Evolutionary conservation across 805 yeast genomes (phyloP).

Genomic region (Saccharomyces jurei): DNA sequence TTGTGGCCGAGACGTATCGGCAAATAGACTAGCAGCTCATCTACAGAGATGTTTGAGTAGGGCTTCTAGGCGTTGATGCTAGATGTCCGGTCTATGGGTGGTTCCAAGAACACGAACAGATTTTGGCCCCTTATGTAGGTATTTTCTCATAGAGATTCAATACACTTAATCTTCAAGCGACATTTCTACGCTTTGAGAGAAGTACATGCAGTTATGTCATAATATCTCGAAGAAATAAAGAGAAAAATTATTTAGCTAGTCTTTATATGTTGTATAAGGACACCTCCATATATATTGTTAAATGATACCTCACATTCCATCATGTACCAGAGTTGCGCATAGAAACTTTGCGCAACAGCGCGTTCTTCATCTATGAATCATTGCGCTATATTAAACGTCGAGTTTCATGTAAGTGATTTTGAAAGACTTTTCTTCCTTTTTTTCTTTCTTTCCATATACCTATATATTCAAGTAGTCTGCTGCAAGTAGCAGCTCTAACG

Average conservation of each 20-base stretch:
- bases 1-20: conserved; percentile 82
- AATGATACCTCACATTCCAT: neutral
- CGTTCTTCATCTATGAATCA: neutral
- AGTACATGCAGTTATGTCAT: neutral
- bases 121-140: neutral
- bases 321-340: neutral
- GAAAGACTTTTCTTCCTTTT: neutral
- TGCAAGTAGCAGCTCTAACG: conserved; percentile 82
- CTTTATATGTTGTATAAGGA: neutral
- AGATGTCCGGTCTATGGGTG: neutral
- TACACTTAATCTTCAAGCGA: neutral
- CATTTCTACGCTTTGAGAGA: neutral
- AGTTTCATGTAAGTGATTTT: neutral
- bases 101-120: neutral
- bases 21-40: conserved; percentile 88
- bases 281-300: neutral
- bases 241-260: neutral
- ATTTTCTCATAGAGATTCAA: neutral
- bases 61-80: conserved; percentile 39
- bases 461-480: conserved; percentile 58
- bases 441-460: conserved; percentile 11
- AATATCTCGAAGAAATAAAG: neutral
- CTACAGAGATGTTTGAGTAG: conserved; percentile 84
- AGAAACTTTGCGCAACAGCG: neutral
- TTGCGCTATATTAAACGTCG: neutral